Evolutionary conservation across 495 filamentous ascomycete species (phyloP), one percentile per base, ranked within the genome.

Genomic region (Penicillium simplicissimum): DNA sequence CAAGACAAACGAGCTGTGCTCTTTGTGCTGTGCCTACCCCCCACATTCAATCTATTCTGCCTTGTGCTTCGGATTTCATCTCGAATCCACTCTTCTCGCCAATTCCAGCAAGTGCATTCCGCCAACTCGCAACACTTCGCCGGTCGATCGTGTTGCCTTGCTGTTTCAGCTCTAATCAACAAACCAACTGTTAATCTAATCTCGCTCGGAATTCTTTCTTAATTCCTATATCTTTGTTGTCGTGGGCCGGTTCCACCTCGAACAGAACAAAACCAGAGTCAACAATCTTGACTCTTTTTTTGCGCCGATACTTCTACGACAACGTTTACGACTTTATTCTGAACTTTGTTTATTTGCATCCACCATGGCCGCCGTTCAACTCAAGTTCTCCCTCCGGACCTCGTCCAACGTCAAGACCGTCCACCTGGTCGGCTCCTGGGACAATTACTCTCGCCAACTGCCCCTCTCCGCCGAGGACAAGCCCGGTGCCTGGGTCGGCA

Each of bases 401-500:
- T 96, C 93, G 74, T 84, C 91, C 79, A 91, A 93, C 80, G 91
- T 93, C 85, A 96, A 97, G 87, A 94, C 93, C 77, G 95, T 96
- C 77, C 95, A 98, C 75, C 84, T 98, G 62, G 87, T 97, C 72
- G 95, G 95, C 72, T 97, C 95, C 62, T 98, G 95, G 95, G 96
- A 98, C 83, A 90, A 91, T 82, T 98, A 98, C 85, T 78, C 80
- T 60, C 91, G 92, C 64, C 94, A 97, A 75, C 88, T 96, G 71
- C 93, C 93, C 58, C 87, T 97, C 68, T 90, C 92, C 73, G 90
- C 90, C 79, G 92, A 96, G 76, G 83, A 88, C 78, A 96, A 92
- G 84, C 82, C 84, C 63, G 93, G 90, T 69, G 86, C 88, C 58
- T 97, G 96, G 90, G 88, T 91, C 69, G 96, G 95, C 73, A 96